phyloP scores from a whole-genome alignment of 2,329 filamentous ascomycete genomes.

The Arthrobotrys conoides region DNA sequence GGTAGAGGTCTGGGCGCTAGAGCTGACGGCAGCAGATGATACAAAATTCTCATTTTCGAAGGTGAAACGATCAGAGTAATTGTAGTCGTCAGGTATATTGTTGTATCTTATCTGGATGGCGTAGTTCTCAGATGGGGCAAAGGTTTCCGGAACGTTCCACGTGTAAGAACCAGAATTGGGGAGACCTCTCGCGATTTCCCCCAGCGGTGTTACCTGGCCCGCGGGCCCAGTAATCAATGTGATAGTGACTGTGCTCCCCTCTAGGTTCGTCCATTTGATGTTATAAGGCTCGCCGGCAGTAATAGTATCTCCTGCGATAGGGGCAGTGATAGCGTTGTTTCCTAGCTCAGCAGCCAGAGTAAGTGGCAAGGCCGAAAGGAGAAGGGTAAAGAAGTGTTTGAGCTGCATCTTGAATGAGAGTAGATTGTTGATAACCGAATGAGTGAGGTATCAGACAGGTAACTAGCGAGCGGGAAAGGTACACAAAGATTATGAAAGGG shows the following conservation, averaged over 20 bases:
- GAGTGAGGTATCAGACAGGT: slow-evolving; percentile 11
- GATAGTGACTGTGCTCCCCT: slow-evolving; percentile 33
- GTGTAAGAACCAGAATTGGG: slow-evolving; percentile 39
- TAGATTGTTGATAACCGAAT: slow-evolving; percentile 27
- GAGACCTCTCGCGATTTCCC: background rate
- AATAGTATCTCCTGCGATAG: slow-evolving; percentile 37
- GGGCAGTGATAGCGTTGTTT: slow-evolving; percentile 52
- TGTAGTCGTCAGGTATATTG: slow-evolving; percentile 44
- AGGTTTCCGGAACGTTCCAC: slow-evolving; percentile 39
- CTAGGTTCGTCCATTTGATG: slow-evolving; percentile 53
- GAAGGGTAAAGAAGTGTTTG: slow-evolving; percentile 23
- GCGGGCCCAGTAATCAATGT: slow-evolving; percentile 45
- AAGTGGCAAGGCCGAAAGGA: slow-evolving; percentile 30
- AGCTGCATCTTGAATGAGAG: slow-evolving; percentile 41
- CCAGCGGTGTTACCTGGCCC: slow-evolving; percentile 19
- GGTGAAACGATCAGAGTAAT: slow-evolving; percentile 52
- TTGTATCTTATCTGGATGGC: slow-evolving; percentile 51
- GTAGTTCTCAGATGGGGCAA: slow-evolving; percentile 38
- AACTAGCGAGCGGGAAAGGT: slow-evolving; percentile 10
- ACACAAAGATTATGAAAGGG: slow-evolving; percentile 13
- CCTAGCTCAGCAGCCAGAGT: slow-evolving; percentile 13
- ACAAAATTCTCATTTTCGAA: slow-evolving; percentile 30
- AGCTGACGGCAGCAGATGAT: slow-evolving; percentile 35
- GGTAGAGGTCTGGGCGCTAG: background rate
- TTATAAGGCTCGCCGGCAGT: slow-evolving; percentile 28